phyloP scores from a whole-genome alignment of 2,329 filamentous ascomycete genomes.

The Sclerotinia minor region DNA sequence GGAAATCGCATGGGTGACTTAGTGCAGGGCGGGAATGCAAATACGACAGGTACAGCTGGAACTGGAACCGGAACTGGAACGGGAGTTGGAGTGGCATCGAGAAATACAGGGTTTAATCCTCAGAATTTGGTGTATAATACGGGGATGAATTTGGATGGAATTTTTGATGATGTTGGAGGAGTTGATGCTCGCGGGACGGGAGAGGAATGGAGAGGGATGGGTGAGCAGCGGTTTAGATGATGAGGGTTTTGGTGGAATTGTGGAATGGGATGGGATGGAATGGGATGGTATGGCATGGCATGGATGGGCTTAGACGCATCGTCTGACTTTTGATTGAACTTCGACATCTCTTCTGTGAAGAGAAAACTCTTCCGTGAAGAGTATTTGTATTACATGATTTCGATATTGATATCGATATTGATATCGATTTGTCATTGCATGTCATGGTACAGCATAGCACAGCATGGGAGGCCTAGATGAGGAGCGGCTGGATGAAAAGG shows the following conservation, averaged over 20 bases:
- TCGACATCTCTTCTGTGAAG: no score
- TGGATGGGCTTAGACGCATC: neutral
- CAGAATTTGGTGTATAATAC: constrained; percentile 10
- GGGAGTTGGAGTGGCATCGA: neutral
- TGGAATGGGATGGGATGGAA: neutral
- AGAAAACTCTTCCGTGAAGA: no score
- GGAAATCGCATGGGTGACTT: neutral
- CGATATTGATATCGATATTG: no score
- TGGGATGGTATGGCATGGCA: neutral
- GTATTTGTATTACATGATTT: no score
- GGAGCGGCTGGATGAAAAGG: no score
- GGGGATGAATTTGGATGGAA: constrained; percentile 12
- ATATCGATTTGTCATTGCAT: no score
- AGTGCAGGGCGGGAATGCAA: neutral
- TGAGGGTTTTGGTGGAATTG: neutral
- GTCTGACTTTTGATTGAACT: no score
- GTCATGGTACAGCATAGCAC: no score
- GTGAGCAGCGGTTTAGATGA: neutral
- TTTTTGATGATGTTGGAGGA: constrained; percentile 9
- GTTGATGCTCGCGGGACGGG: neutral
- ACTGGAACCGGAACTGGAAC: no score
- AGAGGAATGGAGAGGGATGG: constrained; percentile 8
- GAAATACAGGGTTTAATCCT: neutral
- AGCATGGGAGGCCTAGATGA: no score
- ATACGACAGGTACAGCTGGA: neutral